These are phyloP conservation scores for Pezicula neosporulosa DNA, from an alignment of 2,329 filamentous ascomycete genomes.

Conservation along the genomic window DNA sequence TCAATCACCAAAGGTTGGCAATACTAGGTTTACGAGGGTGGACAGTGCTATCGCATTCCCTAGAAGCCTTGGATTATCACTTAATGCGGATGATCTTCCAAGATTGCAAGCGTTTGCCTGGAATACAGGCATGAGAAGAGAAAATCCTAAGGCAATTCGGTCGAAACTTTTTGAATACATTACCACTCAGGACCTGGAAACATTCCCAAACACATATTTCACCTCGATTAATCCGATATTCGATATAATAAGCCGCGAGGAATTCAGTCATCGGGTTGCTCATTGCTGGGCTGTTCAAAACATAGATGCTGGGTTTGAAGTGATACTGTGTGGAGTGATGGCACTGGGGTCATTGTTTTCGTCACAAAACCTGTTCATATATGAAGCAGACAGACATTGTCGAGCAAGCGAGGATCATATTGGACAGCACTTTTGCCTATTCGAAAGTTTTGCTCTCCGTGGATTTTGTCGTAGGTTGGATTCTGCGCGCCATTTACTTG, in stretches of 20 bases:
- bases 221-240: neutral
- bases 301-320: neutral
- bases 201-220: neutral
- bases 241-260: neutral
- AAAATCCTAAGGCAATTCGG: neutral
- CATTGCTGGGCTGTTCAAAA: neutral
- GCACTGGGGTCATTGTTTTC: neutral
- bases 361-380: neutral
- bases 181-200: neutral
- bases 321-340: neutral
- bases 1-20: neutral
- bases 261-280: neutral
- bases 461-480: neutral
- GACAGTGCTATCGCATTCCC: neutral
- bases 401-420: neutral
- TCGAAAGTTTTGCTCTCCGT: neutral
- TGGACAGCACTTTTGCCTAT: neutral
- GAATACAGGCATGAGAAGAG: neutral
- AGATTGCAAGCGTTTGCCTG: neutral
- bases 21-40: neutral
- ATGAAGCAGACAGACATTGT: neutral
- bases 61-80: neutral
- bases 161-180: neutral
- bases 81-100: neutral
- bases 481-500: neutral